Conservation (phyloP, 768 basidiomycete genomes). For the Tephrocybe sp. region DNA sequence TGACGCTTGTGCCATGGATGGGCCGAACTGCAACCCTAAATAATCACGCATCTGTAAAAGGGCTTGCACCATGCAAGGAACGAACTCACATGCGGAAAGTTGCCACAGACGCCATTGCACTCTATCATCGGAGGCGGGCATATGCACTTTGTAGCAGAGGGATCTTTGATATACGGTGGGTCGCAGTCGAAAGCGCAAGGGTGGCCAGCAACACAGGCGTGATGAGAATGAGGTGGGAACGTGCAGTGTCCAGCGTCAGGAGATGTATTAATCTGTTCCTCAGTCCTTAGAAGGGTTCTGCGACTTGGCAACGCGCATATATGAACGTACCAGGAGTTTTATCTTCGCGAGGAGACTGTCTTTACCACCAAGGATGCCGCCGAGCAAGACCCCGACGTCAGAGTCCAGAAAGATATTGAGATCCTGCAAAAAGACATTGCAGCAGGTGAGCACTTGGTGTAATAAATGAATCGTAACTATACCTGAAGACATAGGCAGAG, state of each 20-base stretch:
- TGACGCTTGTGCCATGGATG: conserved; percentile 21
- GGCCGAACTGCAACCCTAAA: conserved; percentile 40
- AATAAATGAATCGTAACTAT: neutral
- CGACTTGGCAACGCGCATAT: neutral
- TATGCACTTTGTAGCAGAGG: conserved; percentile 25
- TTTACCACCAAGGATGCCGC: conserved; percentile 15
- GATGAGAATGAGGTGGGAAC: conserved; percentile 17
- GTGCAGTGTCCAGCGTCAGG: conserved; percentile 12
- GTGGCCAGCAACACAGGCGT: conserved; percentile 6
- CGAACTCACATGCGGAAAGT: conserved; percentile 28
- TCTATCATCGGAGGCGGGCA: conserved; percentile 31
- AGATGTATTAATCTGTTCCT: conserved; percentile 16
- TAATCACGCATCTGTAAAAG: neutral
- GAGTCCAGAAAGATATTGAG: conserved; percentile 17
- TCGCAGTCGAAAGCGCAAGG: conserved; percentile 18
- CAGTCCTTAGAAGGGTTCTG: neutral
- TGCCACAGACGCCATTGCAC: conserved; percentile 40
- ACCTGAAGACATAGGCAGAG: conserved; percentile 19
- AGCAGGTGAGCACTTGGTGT: no score
- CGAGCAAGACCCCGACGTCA: conserved; percentile 14
- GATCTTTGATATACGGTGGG: conserved; percentile 10
- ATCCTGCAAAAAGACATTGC: no score
- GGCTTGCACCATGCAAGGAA: neutral
- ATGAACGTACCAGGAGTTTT: conserved; percentile 15
- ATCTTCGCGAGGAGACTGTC: conserved; percentile 14